A percentile compares a stretch with the other conserved stretches of the same genome.
Conservation (phyloP, 768 basidiomycete species). For the Serendipita vermifera region DNA sequence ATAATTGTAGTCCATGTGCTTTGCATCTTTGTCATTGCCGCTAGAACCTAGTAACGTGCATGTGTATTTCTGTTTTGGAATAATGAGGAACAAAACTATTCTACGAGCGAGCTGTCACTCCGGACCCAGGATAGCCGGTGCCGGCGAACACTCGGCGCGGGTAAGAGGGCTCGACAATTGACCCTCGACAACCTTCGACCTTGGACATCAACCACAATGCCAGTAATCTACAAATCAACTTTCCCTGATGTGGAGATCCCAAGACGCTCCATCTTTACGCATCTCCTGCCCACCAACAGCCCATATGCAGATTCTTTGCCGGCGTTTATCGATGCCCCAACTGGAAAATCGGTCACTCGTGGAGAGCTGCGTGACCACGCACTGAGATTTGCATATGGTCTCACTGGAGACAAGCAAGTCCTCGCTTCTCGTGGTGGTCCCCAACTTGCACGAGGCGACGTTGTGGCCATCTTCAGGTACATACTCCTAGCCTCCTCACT, state of each 20-base stretch:
- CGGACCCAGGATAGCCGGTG: too few relatives aligned
- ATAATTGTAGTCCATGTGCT: too few relatives aligned
- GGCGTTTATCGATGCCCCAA: constrained; percentile 55
- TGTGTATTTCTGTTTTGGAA: too few relatives aligned
- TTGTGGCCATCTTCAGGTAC: constrained; percentile 39
- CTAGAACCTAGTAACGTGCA: too few relatives aligned
- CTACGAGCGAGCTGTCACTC: too few relatives aligned
- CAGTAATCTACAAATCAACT: constrained; percentile 35
- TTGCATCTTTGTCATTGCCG: too few relatives aligned
- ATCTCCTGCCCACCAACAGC: constrained; percentile 28
- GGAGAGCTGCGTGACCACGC: constrained; percentile 39
- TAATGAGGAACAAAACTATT: too few relatives aligned
- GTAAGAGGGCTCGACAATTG: too few relatives aligned
- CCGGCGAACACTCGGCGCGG: too few relatives aligned
- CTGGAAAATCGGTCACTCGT: constrained; percentile 45
- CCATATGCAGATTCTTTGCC: constrained; percentile 31
- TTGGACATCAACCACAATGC: too few relatives aligned
- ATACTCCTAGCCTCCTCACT: neutral
- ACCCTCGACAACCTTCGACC: too few relatives aligned
- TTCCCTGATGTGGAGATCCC: constrained; percentile 28
- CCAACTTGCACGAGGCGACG: constrained; percentile 36
- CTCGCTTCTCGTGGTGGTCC: constrained; percentile 18
- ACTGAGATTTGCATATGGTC: constrained; percentile 44
- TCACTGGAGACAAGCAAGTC: constrained; percentile 26
- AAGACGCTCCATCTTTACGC: constrained; percentile 36